phyloP scores from a whole-genome alignment of 495 filamentous ascomycete genomes.

The Aspergillus ostianus region DNA sequence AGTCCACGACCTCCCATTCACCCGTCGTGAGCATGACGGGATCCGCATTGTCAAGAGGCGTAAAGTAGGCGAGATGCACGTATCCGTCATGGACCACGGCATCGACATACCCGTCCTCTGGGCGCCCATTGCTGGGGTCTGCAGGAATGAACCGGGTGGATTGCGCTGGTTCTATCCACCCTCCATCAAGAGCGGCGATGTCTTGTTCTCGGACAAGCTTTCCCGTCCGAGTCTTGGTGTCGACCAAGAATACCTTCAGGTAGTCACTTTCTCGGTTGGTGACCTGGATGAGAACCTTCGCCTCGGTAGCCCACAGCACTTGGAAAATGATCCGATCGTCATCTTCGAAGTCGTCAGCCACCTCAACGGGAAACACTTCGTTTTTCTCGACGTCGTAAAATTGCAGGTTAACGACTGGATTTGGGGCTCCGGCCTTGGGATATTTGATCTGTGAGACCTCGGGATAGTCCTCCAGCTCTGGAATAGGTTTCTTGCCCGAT shows the following conservation, averaged over 20 bases:
- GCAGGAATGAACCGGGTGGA: conserved; percentile 84
- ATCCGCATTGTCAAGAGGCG: conserved; percentile 77
- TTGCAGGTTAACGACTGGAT: conserved; percentile 80
- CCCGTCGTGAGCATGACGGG: conserved; percentile 86
- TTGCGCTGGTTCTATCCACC: conserved; percentile 95
- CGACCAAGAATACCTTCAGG: conserved; percentile 79
- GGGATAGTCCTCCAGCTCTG: conserved; percentile 84
- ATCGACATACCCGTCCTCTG: conserved; percentile 88
- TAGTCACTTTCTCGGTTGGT: conserved; percentile 94
- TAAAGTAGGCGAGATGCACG: conserved; percentile 92
- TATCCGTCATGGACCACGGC: conserved; percentile 82
- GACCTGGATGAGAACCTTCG: conserved; percentile 78
- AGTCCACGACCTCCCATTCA: conserved; percentile 88
- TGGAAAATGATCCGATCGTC: conserved; percentile 89
- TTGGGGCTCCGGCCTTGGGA: conserved; percentile 91
- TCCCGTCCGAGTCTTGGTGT: conserved; percentile 71
- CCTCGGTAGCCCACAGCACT: conserved; percentile 80
- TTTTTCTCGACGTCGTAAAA: conserved; percentile 85
- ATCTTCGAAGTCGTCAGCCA: conserved; percentile 73
- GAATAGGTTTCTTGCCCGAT: conserved; percentile 66
- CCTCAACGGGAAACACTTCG: conserved; percentile 75
- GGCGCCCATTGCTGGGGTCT: conserved; percentile 71
- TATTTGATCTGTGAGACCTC: conserved; percentile 94
- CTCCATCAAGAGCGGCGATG: conserved; percentile 80
- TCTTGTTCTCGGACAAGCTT: conserved; percentile 76